Base-by-base conservation (phyloP, 768 basidiomycete genomes). In the Lentinula guzmanii region DNA sequence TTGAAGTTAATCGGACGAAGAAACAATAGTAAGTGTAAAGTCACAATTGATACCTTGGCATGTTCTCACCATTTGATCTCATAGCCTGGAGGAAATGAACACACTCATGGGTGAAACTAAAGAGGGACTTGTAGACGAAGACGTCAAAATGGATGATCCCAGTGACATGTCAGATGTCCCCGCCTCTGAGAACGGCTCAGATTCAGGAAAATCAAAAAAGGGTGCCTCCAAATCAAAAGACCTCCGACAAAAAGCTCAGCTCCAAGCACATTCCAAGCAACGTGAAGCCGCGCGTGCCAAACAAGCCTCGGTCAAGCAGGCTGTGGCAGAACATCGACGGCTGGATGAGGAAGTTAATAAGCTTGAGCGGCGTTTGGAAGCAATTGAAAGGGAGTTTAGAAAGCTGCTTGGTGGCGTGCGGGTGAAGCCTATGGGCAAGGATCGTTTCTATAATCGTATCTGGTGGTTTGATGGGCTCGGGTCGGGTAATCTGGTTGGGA, bases 401-500 rank as follows among this genome's bases (percentile, higher is more conserved):
- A 90, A 95, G 71, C 81, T 93, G 53, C 79, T 93, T 45, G 91
- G 93, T 60, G 86, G 89, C 5, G 83, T 95, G 53, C 83, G 97
- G 58, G 87, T 92, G 21, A 90, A 93, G 68, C 93, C 95, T 1
- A 69, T 98, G 55, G 97, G 97, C 13, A 82, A 84, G 64, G 97
- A 99, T 70, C 82, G 97, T 58, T 99, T 98, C 74, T 90, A 91
- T 69, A 96, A 97, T 70, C 86, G 92, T 35, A 80, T 97, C 62
- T 99, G 96, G 96, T 99, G 96, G 96, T 93, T 98, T 70, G 96
- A 99, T 73, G 96, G 96, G 9, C 84, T 95, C 81, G 96, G 96
- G 6, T 86, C 88, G 5, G 88, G 87, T 52, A 86, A 89, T 50
- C 74, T 96, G 57, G 78, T 93, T 61, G 89, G 87, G 43, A 86